phyloP scores from a whole-genome alignment of 2,329 filamentous ascomycete genomes.

The Exophiala calicioides region DNA sequence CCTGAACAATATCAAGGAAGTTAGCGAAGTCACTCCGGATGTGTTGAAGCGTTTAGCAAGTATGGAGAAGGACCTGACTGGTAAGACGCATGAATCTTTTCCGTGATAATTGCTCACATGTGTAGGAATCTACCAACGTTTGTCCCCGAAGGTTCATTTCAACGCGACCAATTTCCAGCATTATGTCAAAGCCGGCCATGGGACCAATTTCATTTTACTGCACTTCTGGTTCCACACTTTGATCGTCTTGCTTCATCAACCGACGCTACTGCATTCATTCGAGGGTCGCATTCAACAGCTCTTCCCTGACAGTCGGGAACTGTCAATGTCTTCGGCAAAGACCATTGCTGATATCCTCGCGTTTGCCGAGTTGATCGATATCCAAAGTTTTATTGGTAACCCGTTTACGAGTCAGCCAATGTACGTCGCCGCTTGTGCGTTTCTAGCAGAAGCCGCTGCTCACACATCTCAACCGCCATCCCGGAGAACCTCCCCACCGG shows the following conservation, averaged over 20 bases:
- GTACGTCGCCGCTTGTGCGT: conserved; percentile 87
- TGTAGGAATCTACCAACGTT: conserved; percentile 66
- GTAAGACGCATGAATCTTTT: conserved; percentile 43
- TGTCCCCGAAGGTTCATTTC: conserved; percentile 76
- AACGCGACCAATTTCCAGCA: conserved; percentile 83
- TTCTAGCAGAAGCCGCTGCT: conserved; percentile 77
- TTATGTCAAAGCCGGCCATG: conserved; percentile 77
- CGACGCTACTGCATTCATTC: conserved; percentile 77
- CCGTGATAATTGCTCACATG: conserved; percentile 20
- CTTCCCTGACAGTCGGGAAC: conserved; percentile 75
- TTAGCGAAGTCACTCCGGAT: conserved; percentile 72
- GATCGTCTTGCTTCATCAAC: conserved; percentile 41
- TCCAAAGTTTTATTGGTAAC: conserved; percentile 82
- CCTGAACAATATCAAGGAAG: conserved; percentile 75
- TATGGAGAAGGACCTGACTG: conserved; percentile 80
- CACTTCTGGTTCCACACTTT: conserved; percentile 58
- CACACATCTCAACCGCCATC: conserved; percentile 67
- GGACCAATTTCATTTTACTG: conserved; percentile 81
- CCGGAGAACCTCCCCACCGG: conserved; percentile 57
- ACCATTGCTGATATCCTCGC: conserved; percentile 87
- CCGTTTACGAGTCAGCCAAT: conserved; percentile 89
- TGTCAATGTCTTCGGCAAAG: conserved; percentile 85
- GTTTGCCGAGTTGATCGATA: conserved; percentile 82
- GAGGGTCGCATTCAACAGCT: conserved; percentile 69
- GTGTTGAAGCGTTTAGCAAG: conserved; percentile 69